Evolutionary conservation across 805 yeast species (phyloP), one percentile per base, ranked within the genome.

Genomic region (Candida sakaeoensis): DNA sequence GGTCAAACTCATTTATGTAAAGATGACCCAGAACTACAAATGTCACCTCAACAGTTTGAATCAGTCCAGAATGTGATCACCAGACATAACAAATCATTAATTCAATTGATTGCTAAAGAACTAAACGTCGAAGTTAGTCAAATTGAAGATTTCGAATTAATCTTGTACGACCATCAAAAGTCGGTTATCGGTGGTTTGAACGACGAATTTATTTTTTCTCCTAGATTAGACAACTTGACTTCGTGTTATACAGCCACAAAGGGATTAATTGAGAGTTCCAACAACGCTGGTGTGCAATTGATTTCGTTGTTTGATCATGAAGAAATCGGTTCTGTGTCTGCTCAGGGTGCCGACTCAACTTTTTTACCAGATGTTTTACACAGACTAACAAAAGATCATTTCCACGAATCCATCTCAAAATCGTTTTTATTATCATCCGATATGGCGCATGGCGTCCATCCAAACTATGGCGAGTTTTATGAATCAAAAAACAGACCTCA

Each of bases 371-470:
- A 88, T 50, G 72, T 87, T 25, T 59, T 90, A 38, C 77, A 75
- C 45, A 77, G 97, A 55, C 61, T 90, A 33, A 74, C 89, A 1
- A 53, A 44, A 22, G 48, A 37, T 1, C 60, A 60, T 30, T 70
- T 77, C 44, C 63, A 75, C 42, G 77, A 80, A 45, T 59, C 83
- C 37, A 72, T 80, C 64, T 73, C 90, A 7, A 82, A 82, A 57
- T 88, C 97, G 1, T 90, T 93, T 61, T 74, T 91, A 50, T 61
- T 93, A 33, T 90, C 97, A 0, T 86, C 96, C 0, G 99, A 91
- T 60, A 93, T 89, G 80, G 96, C 98, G 1, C 99, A 91, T 58
- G 98, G 96, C 23, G 84, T 91, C 27, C 96, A 91, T 60, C 99
- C 99, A 42, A 91, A 91, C 61, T 91, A 91, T 60, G 65, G 77